Evolutionary conservation across 73 alveolate species (phyloP), one percentile per base, ranked within the genome.

Genomic region (Tetrahymena thermophila): DNA sequence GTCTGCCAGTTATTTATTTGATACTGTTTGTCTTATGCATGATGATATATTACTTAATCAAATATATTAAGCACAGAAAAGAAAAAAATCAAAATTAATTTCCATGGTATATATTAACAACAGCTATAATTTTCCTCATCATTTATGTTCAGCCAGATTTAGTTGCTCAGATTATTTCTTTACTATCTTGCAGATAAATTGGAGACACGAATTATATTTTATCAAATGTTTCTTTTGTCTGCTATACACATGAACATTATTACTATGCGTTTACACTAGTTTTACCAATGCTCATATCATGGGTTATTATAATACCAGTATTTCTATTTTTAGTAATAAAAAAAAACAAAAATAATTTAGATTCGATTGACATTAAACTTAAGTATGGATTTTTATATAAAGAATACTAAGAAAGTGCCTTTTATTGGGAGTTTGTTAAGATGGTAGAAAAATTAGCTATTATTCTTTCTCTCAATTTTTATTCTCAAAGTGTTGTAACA

Each of bases 341-440:
- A 10, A 42, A 16, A 44, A 37, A 93, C n/a, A 37, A 35, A 93
- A 7, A 40, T 13, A 16, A 23, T 37, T 55, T 95, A 17, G 6
- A 95, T 38, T 17, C 10, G 2, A 21, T 93, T 4, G 42, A 35
- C 14, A n/a, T 15, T 42, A 93, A 50, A 43, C 40, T 44, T 3
- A 93, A 94, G 25, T 93, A 35, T 95, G 96, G 96, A 38, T 95
- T 95, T 44, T 16, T 95, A 1, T 95, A 93, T 34, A 38, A 35
- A 37, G 97, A 93, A 43, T 95, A 93, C 35, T 93, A 38, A 93
- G 38, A 35, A 1, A 7, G 94, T 34, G 83, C 42, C 4, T 95
- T 14, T 43, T 95, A 95, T 40, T 95, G 97, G 96, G 97, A 95
- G 35, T 93, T 95, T 37, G 37, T 93, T 1, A 95, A 43, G 9